Conservation (phyloP, 768 basidiomycete species). For the Suillus lakei region DNA sequence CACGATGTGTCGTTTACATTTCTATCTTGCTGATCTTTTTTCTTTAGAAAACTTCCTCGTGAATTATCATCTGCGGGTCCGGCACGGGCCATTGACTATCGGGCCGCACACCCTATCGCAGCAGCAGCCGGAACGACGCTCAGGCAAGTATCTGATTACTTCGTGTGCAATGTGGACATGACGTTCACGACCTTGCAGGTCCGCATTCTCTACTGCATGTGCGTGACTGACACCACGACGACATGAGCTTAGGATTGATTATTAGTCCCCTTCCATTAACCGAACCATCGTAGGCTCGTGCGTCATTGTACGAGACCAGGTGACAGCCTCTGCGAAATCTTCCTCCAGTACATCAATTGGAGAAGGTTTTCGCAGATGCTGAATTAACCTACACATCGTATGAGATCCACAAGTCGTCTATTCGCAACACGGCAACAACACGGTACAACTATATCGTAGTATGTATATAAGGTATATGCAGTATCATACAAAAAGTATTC, state of each 20-base stretch:
- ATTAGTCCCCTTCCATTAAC: background rate
- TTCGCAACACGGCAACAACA: slow-evolving; percentile 1
- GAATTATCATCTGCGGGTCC: background rate
- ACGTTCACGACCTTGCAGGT: background rate
- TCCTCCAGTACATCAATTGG: background rate
- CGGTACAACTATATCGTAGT: background rate
- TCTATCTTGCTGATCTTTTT: background rate
- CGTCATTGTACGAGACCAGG: background rate
- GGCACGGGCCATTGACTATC: background rate
- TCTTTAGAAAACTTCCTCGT: background rate
- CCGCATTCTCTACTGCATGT: background rate
- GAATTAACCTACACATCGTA: background rate
- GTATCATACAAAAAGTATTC: slow-evolving; percentile 25
- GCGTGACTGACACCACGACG: background rate
- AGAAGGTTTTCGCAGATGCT: background rate
- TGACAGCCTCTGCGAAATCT: background rate
- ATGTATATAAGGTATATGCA: slow-evolving; percentile 11
- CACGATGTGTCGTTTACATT: background rate
- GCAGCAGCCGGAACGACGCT: background rate
- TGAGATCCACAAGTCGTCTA: background rate
- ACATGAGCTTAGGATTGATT: background rate
- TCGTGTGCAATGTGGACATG: background rate
- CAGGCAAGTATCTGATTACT: background rate
- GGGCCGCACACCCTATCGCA: background rate
- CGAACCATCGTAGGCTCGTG: background rate